A percentile compares a stretch with the other conserved stretches of the same genome.
These are phyloP conservation scores for Kalmanozyma brasiliensis DNA, from an alignment of 1,284 basidiomycete genomes.

Conservation along the genomic window DNA sequence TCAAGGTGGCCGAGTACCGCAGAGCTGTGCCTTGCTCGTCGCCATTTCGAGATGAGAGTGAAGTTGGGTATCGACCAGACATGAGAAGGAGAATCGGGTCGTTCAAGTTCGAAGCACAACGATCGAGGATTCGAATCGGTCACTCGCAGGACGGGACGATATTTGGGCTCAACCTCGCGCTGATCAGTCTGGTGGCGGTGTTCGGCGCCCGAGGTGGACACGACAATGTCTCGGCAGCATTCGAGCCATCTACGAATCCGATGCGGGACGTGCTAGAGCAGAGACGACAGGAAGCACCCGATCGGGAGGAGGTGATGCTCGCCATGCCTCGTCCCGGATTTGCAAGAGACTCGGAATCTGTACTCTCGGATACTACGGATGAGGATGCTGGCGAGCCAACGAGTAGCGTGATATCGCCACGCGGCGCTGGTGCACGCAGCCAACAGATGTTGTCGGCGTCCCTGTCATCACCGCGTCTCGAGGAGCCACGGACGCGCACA, in stretches of 20 bases:
- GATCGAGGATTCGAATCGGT: neutral
- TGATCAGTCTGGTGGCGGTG: conserved; percentile 33
- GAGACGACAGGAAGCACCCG: conserved; percentile 13
- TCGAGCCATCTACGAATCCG: conserved; percentile 29
- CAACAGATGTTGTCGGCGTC: conserved; percentile 1
- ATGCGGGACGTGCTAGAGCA: conserved; percentile 20
- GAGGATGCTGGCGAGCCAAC: conserved; percentile 25
- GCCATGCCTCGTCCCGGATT: conserved; percentile 41
- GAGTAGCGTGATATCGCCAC: too few species aligned
- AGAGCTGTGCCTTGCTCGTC: conserved; percentile 17
- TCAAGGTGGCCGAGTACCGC: conserved; percentile 33
- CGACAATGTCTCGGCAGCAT: conserved; percentile 22
- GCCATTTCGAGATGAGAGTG: neutral
- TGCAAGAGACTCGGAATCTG: conserved; percentile 31
- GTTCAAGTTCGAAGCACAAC: conserved; percentile 10
- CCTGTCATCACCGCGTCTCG: too few species aligned
- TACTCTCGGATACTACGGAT: conserved; percentile 43
- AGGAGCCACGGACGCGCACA: neutral
- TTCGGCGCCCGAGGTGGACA: conserved; percentile 33
- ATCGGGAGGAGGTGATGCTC: conserved; percentile 38
- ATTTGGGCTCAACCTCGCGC: conserved; percentile 22
- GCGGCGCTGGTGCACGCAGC: neutral
- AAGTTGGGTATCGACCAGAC: neutral
- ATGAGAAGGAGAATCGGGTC: conserved; percentile 20
- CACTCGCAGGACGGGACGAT: conserved; percentile 1